A percentile compares a stretch with the other conserved stretches of the same genome.
Conservation (phyloP, 768 basidiomycete species). For the Macrolepiota fuliginosa region DNA sequence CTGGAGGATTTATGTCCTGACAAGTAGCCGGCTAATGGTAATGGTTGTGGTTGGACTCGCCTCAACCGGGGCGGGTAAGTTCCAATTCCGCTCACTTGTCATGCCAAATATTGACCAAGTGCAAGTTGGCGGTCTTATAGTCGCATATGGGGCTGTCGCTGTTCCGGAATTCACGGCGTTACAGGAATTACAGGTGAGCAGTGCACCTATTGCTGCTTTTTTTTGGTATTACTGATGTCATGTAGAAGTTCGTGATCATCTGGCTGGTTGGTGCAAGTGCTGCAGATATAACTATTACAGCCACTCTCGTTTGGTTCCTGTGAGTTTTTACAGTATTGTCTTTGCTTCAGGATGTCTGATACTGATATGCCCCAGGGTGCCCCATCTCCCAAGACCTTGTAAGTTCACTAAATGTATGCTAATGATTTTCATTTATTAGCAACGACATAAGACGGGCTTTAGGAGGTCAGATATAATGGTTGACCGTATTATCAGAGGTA, state of each 20-base stretch:
- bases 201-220: no score
- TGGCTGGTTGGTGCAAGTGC: neutral
- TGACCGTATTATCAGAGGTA: constrained; percentile 4
- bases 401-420: neutral
- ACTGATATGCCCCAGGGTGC: neutral
- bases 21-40: neutral
- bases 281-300: neutral
- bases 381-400: neutral
- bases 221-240: no score
- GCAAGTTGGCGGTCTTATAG: neutral
- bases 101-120: neutral
- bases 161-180: neutral
- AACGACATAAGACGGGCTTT: neutral
- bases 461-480: neutral
- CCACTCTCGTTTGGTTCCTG: neutral
- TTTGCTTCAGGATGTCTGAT: no score
- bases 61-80: neutral
- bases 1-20: neutral
- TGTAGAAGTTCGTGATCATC: neutral
- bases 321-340: neutral
- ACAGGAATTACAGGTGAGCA: neutral
- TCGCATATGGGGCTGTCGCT: neutral
- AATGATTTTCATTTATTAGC: neutral
- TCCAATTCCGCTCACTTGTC: neutral
- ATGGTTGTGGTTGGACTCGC: neutral